A percentile compares a stretch with the other conserved stretches of the same genome.
Evolutionary conservation across 2,329 filamentous ascomycete genomes (phyloP).

Genomic region (Diplodia sapinea): DNA sequence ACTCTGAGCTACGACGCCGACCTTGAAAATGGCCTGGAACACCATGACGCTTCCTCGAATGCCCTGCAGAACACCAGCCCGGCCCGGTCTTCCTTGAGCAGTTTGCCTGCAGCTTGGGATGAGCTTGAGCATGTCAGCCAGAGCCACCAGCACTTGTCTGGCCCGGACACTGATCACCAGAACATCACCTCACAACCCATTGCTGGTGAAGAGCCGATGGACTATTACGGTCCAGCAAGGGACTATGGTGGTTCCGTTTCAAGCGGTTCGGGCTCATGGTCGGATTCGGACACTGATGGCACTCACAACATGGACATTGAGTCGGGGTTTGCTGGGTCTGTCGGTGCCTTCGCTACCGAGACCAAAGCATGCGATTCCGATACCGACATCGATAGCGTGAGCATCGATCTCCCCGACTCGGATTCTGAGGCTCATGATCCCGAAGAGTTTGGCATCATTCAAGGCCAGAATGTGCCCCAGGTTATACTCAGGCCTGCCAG

Average conservation of each 20-base stretch:
- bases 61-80: no score
- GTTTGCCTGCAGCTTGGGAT: no score
- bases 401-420: neutral
- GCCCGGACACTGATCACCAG: neutral
- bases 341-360: no score
- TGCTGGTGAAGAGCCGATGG: neutral
- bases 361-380: neutral
- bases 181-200: neutral
- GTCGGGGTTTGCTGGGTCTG: no score
- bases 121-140: neutral
- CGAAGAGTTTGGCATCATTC: neutral
- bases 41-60: no score
- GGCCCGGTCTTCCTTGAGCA: no score
- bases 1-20: neutral
- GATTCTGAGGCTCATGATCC: neutral
- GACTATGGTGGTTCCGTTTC: neutral
- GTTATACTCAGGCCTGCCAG: neutral
- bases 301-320: no score
- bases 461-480: neutral
- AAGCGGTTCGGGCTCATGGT: neutral
- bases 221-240: conserved; percentile 9
- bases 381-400: neutral
- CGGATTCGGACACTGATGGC: neutral
- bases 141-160: neutral
- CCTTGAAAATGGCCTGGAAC: no score